phyloP scores from a whole-genome alignment of 2,329 filamentous ascomycete species.

The Colletotrichum karsti region DNA sequence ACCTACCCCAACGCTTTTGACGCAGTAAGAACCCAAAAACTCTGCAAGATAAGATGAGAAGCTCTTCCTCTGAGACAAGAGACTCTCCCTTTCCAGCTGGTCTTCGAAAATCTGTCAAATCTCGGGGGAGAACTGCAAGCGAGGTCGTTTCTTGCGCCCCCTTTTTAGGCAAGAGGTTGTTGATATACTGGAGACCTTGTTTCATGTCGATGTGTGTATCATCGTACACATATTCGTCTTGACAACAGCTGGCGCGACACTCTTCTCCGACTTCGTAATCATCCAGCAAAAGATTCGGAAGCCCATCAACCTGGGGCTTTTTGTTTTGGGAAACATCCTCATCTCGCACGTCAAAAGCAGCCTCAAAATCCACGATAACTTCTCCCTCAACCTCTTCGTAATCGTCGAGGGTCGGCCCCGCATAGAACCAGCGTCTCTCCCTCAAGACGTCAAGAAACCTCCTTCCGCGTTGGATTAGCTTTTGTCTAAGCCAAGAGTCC shows the following conservation, averaged over 20 bases:
- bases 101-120: neutral
- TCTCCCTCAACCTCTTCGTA: neutral
- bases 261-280: neutral
- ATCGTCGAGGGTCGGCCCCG: neutral
- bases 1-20: neutral
- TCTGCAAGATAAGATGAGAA: neutral
- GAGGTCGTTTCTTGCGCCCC: neutral
- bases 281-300: neutral
- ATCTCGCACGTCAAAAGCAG: neutral
- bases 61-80: neutral
- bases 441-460: neutral
- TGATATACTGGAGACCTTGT: neutral
- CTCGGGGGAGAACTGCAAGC: neutral
- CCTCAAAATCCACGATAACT: neutral
- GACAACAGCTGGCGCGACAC: neutral
- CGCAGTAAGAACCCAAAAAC: neutral
- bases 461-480: neutral
- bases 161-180: neutral
- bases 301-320: neutral
- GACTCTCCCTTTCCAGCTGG: too few relatives aligned
- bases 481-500: neutral
- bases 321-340: neutral
- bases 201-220: neutral
- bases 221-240: accelerated
- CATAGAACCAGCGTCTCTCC: neutral